phyloP scores from a whole-genome alignment of 495 filamentous ascomycete genomes.

The Aspergillus saccharolyticus region DNA sequence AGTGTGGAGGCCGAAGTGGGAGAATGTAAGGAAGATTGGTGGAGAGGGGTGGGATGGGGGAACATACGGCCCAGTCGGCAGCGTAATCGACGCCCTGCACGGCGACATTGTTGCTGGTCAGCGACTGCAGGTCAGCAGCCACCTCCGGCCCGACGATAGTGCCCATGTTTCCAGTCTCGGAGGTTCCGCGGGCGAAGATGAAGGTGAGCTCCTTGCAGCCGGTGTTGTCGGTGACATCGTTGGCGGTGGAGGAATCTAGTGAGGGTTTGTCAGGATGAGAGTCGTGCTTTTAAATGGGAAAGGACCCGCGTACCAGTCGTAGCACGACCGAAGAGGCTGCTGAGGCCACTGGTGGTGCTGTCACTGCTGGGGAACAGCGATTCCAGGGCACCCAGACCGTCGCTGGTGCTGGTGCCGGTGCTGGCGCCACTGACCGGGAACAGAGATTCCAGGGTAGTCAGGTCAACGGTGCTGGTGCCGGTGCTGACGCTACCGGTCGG shows the following conservation, averaged over 20 bases:
- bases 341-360: too few relatives aligned
- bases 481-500: conserved; percentile 16
- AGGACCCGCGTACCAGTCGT: too few relatives aligned
- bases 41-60: too few relatives aligned
- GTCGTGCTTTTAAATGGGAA: too few relatives aligned
- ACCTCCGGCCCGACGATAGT: conserved; percentile 50
- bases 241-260: too few relatives aligned
- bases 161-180: conserved; percentile 53
- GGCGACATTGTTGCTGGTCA: conserved; percentile 35
- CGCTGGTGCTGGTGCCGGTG: conserved; percentile 6
- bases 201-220: conserved; percentile 47
- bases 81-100: conserved; percentile 57
- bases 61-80: conserved; percentile 35
- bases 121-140: conserved; percentile 38
- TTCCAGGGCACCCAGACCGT: too few relatives aligned
- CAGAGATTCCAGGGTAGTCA: not conserved
- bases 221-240: conserved; percentile 39
- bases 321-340: too few relatives aligned
- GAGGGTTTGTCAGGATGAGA: too few relatives aligned
- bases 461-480: conserved; percentile 2
- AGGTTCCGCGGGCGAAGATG: conserved; percentile 56
- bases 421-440: conserved; percentile 1
- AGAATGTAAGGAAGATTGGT: conserved; percentile 6
- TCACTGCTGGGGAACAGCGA: too few relatives aligned
- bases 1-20: too few relatives aligned